phyloP scores from a whole-genome alignment of 2,329 filamentous ascomycete genomes.

The Beauveria scarabaeidicola region DNA sequence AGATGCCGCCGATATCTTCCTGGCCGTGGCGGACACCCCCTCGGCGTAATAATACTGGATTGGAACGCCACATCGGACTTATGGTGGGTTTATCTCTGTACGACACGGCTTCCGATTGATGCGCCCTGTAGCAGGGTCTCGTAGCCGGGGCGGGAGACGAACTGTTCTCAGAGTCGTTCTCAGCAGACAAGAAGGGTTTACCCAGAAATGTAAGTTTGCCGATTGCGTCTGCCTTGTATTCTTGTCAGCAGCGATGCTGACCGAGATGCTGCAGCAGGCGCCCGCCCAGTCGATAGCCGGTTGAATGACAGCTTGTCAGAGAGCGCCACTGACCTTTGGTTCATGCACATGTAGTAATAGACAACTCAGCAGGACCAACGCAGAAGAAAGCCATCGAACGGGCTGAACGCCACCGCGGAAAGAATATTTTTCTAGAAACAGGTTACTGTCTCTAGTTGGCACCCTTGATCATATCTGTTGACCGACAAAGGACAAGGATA shows the following conservation, averaged over 20 bases:
- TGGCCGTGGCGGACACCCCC: neutral
- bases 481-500: neutral
- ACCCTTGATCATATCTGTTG: neutral
- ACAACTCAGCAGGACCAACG: slow-evolving; percentile 5
- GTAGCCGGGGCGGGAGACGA: neutral
- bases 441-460: neutral
- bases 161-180: neutral
- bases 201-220: neutral
- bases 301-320: neutral
- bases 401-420: neutral
- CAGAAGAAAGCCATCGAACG: neutral
- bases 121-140: neutral
- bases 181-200: neutral
- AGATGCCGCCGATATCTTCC: neutral
- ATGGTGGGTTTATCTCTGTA: neutral
- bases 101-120: neutral
- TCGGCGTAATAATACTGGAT: neutral
- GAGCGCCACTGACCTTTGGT: slow-evolving; percentile 6
- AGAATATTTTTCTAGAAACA: neutral
- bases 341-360: slow-evolving; percentile 9
- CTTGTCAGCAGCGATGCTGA: slow-evolving; percentile 4
- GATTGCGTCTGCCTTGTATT: neutral
- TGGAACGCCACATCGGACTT: slow-evolving; percentile 5
- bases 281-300: neutral
- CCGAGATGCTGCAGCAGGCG: neutral